phyloP scores from a whole-genome alignment of 495 filamentous ascomycete species.

The Ramalina intermedia region DNA sequence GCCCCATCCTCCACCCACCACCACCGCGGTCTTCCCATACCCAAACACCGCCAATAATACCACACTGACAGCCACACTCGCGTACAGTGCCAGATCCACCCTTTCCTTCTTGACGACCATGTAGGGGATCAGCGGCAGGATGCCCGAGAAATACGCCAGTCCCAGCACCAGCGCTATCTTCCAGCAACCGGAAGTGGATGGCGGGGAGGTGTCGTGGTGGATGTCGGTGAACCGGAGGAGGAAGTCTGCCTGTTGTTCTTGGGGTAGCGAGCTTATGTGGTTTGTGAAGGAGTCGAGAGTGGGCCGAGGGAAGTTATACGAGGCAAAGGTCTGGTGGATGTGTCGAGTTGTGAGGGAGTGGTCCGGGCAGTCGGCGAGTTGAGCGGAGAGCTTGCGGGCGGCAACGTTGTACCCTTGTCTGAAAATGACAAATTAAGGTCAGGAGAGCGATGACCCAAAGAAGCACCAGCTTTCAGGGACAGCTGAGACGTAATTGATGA shows the following conservation, averaged over 20 bases:
- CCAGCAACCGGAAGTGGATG: conserved; percentile 35
- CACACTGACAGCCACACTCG: conserved; percentile 56
- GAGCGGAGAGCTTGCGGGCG: conserved; percentile 27
- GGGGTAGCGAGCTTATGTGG: conserved; percentile 32
- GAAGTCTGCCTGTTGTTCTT: conserved; percentile 29
- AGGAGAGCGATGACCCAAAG: not conserved
- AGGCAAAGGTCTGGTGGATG: conserved; percentile 37
- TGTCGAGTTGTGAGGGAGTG: conserved; percentile 23
- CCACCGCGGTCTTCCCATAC: conserved; percentile 43
- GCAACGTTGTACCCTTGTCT: conserved; percentile 39
- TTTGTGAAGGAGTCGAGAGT: conserved; percentile 30
- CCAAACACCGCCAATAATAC: conserved; percentile 61
- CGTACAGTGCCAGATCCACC: conserved; percentile 46
- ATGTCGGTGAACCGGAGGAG: conserved; percentile 27
- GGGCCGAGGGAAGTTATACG: conserved; percentile 36
- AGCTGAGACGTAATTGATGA: not conserved
- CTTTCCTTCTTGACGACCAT: conserved; percentile 45
- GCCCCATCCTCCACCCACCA: not conserved
- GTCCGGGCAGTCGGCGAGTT: not conserved
- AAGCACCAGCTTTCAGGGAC: not conserved
- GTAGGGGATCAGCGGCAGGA: conserved; percentile 62
- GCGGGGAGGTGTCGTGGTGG: conserved; percentile 35
- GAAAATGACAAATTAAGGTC: not conserved
- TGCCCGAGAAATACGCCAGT: conserved; percentile 56
- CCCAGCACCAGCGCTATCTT: conserved; percentile 53